Evolutionary conservation across 2,329 filamentous ascomycete genomes (phyloP), one percentile per base, ranked within the genome.

Genomic region (Orbilia quercus): DNA sequence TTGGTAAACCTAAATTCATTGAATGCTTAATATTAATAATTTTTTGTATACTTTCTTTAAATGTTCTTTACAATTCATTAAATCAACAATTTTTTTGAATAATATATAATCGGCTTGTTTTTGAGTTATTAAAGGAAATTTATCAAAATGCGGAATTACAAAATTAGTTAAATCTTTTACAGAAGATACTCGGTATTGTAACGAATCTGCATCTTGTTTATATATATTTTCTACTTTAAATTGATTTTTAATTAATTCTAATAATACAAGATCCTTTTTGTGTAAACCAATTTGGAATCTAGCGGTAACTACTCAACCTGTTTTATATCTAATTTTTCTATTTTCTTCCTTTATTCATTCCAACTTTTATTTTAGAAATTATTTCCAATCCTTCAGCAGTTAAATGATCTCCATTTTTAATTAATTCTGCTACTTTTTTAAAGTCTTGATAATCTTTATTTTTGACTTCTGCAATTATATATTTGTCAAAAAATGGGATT

Each of bases 1-100:
- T 42, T 22, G 73, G 58, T 76, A 76, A 74, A 67, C 75, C 75
- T 66, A 38, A 60, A 76, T 76, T 76, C 31, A 76, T 70, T 42
- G 58, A 71, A 42, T 63, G 62, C 75, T 64, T 76, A 55, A 76
- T 53, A 62, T 40, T 53, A 54, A 77, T 16, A 69, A 77, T 62
- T 54, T 75, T 69, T 25, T 65, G 40, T 38, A 76, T 48, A 47
- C 75, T 71, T 60, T 76, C 59, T 14, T 2, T 34, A 59, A 47
- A 59, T 59, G 55, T 34, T 59, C 14, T 25, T 63, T 53, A 51
- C 45, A 16, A 23, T 40, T 50, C 14, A 63, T 63, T 63, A 59
- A 48, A 45, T 47, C 23, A 31, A 31, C 28, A 31, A 31, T 31
- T 31, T 18, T 9, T 63, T 63, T 63, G 18, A 63, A 63, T 51